Evolutionary conservation across 2,329 filamentous ascomycete species (phyloP), one percentile per base, ranked within the genome.

Genomic region (Didymosphaeria variabile): DNA sequence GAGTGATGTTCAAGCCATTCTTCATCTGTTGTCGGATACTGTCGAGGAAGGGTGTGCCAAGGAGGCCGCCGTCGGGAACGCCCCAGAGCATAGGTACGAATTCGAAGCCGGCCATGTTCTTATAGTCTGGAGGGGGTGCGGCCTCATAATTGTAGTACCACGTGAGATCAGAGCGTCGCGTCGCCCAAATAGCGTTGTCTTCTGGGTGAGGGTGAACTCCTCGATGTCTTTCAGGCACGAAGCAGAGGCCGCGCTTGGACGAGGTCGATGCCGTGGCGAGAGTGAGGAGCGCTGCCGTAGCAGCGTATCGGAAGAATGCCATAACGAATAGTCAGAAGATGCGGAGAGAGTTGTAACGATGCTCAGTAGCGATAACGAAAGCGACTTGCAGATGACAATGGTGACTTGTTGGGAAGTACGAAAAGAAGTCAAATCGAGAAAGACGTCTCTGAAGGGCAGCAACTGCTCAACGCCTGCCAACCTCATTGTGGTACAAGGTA

Each of bases 1-100:
- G 86, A 13, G 81, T 84, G 70, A 94, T 87, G 64, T 89, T 88
- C 65, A 80, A 83, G 40, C 81, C 81, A 42, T 76, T 68, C 49
- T 80, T 68, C 57, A 92, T 83, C 55, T 89, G 81, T 1, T 68
- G 64, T 68, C 82, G 84, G 42, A 94, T 86, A 1, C 83, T 80
- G 58, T 84, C 78, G 44, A 88, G 82, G 76, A 94, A 94, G 0
- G 83, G 81, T 0, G 84, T 88, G 72, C 82, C 79, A 31, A 80
- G 74, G 59, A 83, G 66, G 55, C 67, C 65, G 50, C 63, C 73
- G 0, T 21, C n/a, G 19, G 77, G 61, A 10, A 86, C 81, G 34
- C 90, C 90, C 89, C 90, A 94, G 61, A 93, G 85, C 91, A 93
- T 93, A 54, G 92, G 91, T 1, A 94, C 88, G 76, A 92, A 95